These are phyloP conservation scores for Calvatia gigantea DNA, from an alignment of 768 basidiomycete genomes.

Conservation along the genomic window DNA sequence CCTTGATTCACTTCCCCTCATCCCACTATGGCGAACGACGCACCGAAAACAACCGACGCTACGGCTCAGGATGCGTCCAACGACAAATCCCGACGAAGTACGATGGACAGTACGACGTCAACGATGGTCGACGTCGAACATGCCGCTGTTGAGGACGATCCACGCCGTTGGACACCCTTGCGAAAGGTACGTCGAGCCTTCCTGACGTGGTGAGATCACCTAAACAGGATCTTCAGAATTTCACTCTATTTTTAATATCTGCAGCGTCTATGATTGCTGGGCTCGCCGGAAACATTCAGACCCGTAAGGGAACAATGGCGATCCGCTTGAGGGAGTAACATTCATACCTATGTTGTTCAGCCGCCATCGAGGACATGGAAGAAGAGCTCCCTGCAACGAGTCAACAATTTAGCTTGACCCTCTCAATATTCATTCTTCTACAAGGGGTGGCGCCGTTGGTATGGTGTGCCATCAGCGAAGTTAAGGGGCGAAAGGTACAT, in stretches of 20 bases:
- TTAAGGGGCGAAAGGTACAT: conserved; percentile 68
- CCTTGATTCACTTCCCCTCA: neutral
- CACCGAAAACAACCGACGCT: neutral
- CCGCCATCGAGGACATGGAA: conserved; percentile 61
- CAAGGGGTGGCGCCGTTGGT: conserved; percentile 67
- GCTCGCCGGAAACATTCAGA: conserved; percentile 57
- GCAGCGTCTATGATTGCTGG: conserved; percentile 57
- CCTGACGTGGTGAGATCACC: neutral
- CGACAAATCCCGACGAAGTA: conserved; percentile 2
- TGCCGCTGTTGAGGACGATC: conserved; percentile 55
- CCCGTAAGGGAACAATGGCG: conserved; percentile 39
- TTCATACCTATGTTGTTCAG: conserved; percentile 27
- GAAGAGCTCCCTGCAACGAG: conserved; percentile 55
- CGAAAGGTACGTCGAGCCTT: conserved; percentile 43
- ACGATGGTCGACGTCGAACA: conserved; percentile 45
- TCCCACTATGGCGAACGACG: neutral
- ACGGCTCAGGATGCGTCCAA: neutral
- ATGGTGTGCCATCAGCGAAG: conserved; percentile 71
- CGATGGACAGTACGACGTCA: neutral
- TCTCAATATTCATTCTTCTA: conserved; percentile 70
- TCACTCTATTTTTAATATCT: conserved; percentile 44
- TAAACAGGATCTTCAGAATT: conserved; percentile 27
- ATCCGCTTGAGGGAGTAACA: neutral
- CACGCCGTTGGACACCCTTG: conserved; percentile 51
- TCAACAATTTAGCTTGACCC: conserved; percentile 59